phyloP scores from a whole-genome alignment of 2,329 filamentous ascomycete genomes.

The Fonsecaea pugnacius region DNA sequence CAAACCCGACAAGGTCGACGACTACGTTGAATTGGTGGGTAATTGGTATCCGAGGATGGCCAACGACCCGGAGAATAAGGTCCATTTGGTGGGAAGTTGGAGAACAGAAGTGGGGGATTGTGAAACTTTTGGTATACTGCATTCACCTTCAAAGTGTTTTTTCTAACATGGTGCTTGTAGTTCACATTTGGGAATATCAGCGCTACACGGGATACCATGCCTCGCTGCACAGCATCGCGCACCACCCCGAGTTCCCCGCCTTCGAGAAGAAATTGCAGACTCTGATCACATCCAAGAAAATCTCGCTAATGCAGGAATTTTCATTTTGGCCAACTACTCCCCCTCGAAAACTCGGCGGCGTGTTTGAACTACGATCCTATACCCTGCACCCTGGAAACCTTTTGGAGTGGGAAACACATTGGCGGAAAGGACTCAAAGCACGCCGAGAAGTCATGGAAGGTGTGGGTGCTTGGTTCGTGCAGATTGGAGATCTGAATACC shows the following conservation, averaged over 20 bases:
- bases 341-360: slow-evolving; percentile 83
- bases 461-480: slow-evolving; percentile 97
- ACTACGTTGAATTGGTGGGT: slow-evolving; percentile 88
- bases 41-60: slow-evolving; percentile 93
- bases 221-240: slow-evolving; percentile 81
- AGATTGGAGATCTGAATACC: slow-evolving; percentile 96
- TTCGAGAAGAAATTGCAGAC: slow-evolving; percentile 84
- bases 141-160: slow-evolving; percentile 20
- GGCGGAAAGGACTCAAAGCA: slow-evolving; percentile 88
- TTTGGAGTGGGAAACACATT: slow-evolving; percentile 98
- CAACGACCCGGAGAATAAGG: slow-evolving; percentile 81
- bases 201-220: slow-evolving; percentile 94
- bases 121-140: slow-evolving; percentile 82
- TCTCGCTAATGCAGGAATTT: slow-evolving; percentile 98
- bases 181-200: slow-evolving; percentile 99
- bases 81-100: slow-evolving; percentile 97
- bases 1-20: slow-evolving; percentile 91
- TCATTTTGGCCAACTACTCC: slow-evolving; percentile 98
- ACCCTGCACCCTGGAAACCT: slow-evolving; percentile 94
- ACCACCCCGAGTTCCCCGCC: slow-evolving; percentile 78
- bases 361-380: slow-evolving; percentile 97
- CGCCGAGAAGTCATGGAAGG: slow-evolving; percentile 98
- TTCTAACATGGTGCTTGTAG: slow-evolving; percentile 56
- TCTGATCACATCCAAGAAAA: slow-evolving; percentile 82
- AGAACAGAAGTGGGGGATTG: slow-evolving; percentile 96